Evolutionary conservation across 768 basidiomycete genomes (phyloP).

Genomic region (Suillus subalutaceus): DNA sequence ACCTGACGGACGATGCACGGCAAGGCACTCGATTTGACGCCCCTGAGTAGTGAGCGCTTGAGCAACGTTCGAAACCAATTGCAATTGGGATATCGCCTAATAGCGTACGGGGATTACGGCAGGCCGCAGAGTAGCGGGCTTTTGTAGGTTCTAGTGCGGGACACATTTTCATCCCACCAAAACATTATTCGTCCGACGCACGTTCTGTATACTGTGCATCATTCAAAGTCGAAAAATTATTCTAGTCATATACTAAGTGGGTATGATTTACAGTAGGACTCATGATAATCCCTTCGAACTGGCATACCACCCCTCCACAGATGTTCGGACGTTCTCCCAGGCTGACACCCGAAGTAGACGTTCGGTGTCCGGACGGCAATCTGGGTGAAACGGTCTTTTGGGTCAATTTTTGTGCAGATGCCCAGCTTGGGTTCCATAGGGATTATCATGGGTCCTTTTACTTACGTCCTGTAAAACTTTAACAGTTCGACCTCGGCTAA

Average conservation of each 20-base stretch:
- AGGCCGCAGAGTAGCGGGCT: background rate
- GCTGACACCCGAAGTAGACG: background rate
- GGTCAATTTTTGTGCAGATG: background rate
- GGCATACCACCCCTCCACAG: background rate
- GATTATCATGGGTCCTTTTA: background rate
- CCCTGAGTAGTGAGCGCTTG: too few relatives aligned
- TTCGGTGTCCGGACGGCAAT: background rate
- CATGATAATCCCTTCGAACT: background rate
- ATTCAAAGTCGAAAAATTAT: background rate
- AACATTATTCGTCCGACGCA: background rate
- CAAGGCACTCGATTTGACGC: background rate
- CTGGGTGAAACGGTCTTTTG: background rate
- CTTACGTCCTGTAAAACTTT: too few relatives aligned
- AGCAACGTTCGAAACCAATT: background rate
- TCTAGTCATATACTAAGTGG: background rate
- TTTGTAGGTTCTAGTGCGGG: background rate
- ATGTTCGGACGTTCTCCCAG: background rate
- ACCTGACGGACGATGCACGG: background rate
- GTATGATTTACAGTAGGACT: background rate
- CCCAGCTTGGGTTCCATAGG: background rate
- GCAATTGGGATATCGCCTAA: background rate
- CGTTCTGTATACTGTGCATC: background rate
- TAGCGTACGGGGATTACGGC: background rate
- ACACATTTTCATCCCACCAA: background rate
- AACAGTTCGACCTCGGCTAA: too few relatives aligned